These are phyloP conservation scores for Priceomyces castillae DNA, from an alignment of 805 yeast species.

Conservation along the genomic window DNA sequence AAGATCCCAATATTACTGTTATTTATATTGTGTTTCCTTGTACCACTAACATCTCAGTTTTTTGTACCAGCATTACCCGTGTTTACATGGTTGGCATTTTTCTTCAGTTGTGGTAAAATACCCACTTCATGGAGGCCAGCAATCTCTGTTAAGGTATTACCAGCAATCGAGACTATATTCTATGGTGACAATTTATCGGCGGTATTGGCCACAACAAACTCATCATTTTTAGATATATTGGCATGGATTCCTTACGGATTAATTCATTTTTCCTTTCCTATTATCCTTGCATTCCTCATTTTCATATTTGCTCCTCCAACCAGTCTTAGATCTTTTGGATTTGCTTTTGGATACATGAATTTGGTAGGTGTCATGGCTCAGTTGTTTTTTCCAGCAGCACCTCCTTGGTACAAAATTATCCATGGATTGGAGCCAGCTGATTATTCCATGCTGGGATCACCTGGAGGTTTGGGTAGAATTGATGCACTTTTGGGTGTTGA, in stretches of 20 bases:
- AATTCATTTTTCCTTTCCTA: constrained; percentile 87
- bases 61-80: constrained; percentile 81
- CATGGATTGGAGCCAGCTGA: constrained; percentile 89
- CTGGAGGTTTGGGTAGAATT: constrained; percentile 91
- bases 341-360: constrained; percentile 95
- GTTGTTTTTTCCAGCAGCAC: constrained; percentile 86
- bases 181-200: constrained; percentile 89
- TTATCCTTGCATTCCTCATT: constrained; percentile 72
- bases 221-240: constrained; percentile 65
- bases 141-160: constrained; percentile 83
- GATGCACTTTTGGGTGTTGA: constrained; percentile 76
- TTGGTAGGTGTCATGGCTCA: constrained; percentile 80
- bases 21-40: constrained; percentile 44
- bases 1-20: constrained; percentile 41
- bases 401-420: constrained; percentile 91
- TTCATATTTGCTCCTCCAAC: constrained; percentile 93
- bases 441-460: constrained; percentile 88
- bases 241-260: constrained; percentile 97
- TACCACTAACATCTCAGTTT: constrained; percentile 83
- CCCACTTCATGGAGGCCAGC: constrained; percentile 77
- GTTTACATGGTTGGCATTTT: constrained; percentile 80
- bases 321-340: constrained; percentile 75
- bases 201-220: constrained; percentile 71
- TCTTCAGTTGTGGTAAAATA: constrained; percentile 72
- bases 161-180: constrained; percentile 86